These are phyloP conservation scores for Nannizzia gypsea DNA, from an alignment of 2,329 filamentous ascomycete genomes.

Conservation along the genomic window DNA sequence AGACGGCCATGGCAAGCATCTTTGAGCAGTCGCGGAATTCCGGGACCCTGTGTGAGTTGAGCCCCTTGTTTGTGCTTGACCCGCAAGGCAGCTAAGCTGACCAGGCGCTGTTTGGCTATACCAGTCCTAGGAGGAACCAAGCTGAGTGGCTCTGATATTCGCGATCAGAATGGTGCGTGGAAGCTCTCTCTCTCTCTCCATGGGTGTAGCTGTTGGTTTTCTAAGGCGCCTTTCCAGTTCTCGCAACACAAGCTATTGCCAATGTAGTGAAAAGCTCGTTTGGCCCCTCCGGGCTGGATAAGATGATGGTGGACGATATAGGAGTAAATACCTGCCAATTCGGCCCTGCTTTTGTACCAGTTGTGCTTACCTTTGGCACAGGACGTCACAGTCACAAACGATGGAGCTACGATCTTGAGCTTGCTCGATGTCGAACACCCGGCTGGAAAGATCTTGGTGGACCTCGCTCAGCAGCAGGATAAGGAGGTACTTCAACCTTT, in stretches of 20 bases:
- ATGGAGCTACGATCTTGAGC: constrained; percentile 91
- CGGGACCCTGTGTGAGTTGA: constrained; percentile 67
- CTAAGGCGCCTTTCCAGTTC: constrained; percentile 44
- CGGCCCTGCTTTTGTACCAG: constrained; percentile 7
- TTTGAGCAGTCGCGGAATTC: constrained; percentile 88
- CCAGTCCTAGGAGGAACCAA: constrained; percentile 86
- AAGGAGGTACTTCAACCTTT: constrained; percentile 51
- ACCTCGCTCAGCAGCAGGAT: constrained; percentile 95
- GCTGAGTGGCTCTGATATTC: constrained; percentile 91
- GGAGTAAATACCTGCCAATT: constrained; percentile 47
- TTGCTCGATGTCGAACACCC: constrained; percentile 96
- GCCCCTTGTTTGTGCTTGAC: background rate
- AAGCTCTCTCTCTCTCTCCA: background rate
- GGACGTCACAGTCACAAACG: constrained; percentile 98
- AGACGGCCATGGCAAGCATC: constrained; percentile 67
- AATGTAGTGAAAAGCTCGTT: constrained; percentile 99
- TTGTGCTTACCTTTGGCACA: constrained; percentile 28
- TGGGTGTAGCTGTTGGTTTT: background rate
- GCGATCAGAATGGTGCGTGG: constrained; percentile 79
- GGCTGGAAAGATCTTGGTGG: constrained; percentile 94
- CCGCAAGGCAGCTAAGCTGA: constrained; percentile 20
- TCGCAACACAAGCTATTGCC: constrained; percentile 90
- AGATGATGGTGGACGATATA: constrained; percentile 99
- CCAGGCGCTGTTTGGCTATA: constrained; percentile 17
- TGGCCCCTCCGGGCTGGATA: constrained; percentile 90